Evolutionary conservation across 495 filamentous ascomycete genomes (phyloP).

Genomic region (Hypoxylon rickii): DNA sequence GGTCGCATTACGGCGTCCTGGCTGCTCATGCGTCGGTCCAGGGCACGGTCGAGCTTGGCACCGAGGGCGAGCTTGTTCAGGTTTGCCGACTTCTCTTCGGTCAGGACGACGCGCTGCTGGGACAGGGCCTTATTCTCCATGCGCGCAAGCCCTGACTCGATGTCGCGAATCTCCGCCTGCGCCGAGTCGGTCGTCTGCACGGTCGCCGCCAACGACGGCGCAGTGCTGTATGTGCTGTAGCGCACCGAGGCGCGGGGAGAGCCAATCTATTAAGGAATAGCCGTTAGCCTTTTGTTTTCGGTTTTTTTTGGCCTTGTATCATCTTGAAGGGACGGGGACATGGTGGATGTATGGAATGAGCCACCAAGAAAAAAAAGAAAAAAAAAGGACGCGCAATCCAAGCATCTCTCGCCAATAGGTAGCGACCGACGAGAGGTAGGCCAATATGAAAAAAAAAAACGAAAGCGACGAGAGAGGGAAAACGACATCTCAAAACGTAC

Average conservation of each 20-base stretch:
- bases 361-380: too few species aligned
- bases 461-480: neutral
- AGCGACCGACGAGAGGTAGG: neutral
- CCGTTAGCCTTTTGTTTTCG: neutral
- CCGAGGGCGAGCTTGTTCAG: slow-evolving; percentile 88
- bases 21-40: slow-evolving; percentile 83
- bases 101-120: slow-evolving; percentile 83
- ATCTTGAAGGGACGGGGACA: too few species aligned
- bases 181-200: slow-evolving; percentile 61
- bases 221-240: slow-evolving; percentile 78
- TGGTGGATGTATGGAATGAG: too few species aligned
- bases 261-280: slow-evolving; percentile 13
- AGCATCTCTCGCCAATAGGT: too few species aligned
- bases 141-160: slow-evolving; percentile 81
- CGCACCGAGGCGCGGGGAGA: slow-evolving; percentile 71
- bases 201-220: slow-evolving; percentile 72
- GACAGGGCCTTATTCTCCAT: slow-evolving; percentile 88
- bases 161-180: slow-evolving; percentile 75
- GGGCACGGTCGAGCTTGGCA: slow-evolving; percentile 91
- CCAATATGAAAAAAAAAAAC: neutral
- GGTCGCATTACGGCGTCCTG: slow-evolving; percentile 89
- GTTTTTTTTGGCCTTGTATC: too few species aligned
- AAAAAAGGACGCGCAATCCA: too few species aligned
- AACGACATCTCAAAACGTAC: slow-evolving; percentile 53
- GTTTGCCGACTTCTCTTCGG: slow-evolving; percentile 79